Evolutionary conservation across 1,284 basidiomycete genomes (phyloP).

Genomic region (Leccinum fuscescens): DNA sequence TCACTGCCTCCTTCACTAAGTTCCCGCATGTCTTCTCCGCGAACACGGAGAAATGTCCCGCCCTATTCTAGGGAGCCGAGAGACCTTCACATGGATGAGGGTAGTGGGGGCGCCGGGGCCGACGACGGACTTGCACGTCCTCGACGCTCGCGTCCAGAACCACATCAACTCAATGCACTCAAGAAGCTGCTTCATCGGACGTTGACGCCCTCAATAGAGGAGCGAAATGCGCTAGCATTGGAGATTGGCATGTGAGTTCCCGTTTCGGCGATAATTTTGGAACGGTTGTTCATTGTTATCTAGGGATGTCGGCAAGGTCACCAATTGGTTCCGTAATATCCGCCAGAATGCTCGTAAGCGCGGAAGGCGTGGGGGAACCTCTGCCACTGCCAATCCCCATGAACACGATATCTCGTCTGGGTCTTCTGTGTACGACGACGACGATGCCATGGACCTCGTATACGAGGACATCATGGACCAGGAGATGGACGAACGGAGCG

Average conservation of each 20-base stretch:
- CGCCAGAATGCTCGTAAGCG: conserved; percentile 72
- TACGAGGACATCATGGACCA: conserved; percentile 36
- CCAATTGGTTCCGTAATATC: conserved; percentile 83
- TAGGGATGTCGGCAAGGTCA: conserved; percentile 78
- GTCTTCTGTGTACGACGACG: conserved; percentile 44
- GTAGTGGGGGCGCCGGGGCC: conserved; percentile 21
- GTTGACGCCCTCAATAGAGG: conserved; percentile 74
- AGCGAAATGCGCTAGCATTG: conserved; percentile 65
- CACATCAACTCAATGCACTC: conserved; percentile 69
- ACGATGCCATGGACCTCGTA: conserved; percentile 43
- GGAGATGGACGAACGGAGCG: conserved; percentile 54
- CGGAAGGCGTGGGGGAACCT: conserved; percentile 42
- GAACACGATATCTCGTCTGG: conserved; percentile 54
- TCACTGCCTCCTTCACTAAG: conserved; percentile 32
- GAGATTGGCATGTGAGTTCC: conserved; percentile 68
- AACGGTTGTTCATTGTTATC: conserved; percentile 16
- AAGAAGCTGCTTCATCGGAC: conserved; percentile 67
- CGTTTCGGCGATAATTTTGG: not conserved
- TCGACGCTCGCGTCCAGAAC: conserved; percentile 72
- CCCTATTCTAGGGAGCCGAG: conserved; percentile 41
- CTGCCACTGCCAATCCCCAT: conserved; percentile 40
- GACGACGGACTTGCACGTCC: conserved; percentile 43
- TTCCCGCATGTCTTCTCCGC: conserved; percentile 34
- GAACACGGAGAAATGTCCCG: conserved; percentile 42
- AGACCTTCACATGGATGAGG: conserved; percentile 31